A percentile compares a stretch with the other conserved stretches of the same genome.
Conservation (phyloP, 176 grass and related monocot genomes). For the Eleusine coracana region DNA sequence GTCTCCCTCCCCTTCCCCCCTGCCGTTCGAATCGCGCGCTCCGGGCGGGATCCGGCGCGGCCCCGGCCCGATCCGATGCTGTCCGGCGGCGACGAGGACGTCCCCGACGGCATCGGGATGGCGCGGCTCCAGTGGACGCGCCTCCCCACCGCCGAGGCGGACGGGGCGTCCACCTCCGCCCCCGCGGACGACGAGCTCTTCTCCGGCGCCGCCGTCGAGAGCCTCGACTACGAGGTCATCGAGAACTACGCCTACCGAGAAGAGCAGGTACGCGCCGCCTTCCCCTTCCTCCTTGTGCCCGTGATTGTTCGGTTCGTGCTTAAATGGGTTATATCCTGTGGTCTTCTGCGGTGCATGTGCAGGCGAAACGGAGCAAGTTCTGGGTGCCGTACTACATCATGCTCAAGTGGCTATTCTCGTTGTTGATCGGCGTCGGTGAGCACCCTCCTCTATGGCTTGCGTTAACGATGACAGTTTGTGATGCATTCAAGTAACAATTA, state of each 20-base stretch:
- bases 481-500: not conserved
- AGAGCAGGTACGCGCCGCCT: slow-evolving; percentile 60
- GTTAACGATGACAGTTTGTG: not conserved
- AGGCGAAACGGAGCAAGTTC: slow-evolving; percentile 89
- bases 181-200: slow-evolving; percentile 34
- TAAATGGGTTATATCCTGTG: not conserved
- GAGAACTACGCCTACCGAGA: slow-evolving; percentile 99
- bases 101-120: slow-evolving; percentile 89
- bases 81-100: slow-evolving; percentile 57
- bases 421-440: slow-evolving; percentile 93
- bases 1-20: not conserved
- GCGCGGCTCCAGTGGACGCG: slow-evolving; percentile 77
- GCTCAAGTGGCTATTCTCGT: slow-evolving; percentile 85
- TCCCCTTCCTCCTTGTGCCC: not conserved
- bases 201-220: slow-evolving; percentile 59
- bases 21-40: slow-evolving; percentile 32
- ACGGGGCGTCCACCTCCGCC: slow-evolving; percentile 9
- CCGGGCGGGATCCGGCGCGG: slow-evolving; percentile 35
- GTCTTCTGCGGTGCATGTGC: slow-evolving; percentile 20
- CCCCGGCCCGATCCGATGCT: slow-evolving; percentile 58
- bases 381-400: slow-evolving; percentile 92
- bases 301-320: not conserved
- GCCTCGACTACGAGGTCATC: slow-evolving; percentile 98
- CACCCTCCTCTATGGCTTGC: not conserved
- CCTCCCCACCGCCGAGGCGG: slow-evolving; percentile 71